Base-by-base conservation (phyloP, 2,329 filamentous ascomycete species). In the Trichoderma gracile region DNA sequence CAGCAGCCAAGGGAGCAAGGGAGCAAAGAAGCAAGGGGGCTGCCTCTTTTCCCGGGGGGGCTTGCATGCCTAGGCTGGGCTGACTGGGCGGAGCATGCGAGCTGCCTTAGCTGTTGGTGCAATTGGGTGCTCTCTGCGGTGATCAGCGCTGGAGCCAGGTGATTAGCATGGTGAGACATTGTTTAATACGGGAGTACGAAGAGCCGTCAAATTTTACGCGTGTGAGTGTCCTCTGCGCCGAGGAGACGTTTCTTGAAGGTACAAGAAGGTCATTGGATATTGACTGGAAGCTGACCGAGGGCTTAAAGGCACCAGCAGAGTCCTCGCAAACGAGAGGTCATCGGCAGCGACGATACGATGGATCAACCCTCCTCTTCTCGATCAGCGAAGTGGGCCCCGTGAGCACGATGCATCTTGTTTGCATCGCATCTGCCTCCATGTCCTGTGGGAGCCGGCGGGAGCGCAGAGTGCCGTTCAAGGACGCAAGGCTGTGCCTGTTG, bases 81-180 rank as follows among this genome's bases (percentile, higher is more conserved):
- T 64, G 62, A 64, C 62, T 58, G 55, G 62, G 62, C 62, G 55
- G 62, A 58, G 62, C 19, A 54, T 42, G 27, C 12, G 23, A 42
- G 58, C 49, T 38, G 42, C 47, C 38, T 54, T 25, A 42, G 30
- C 40, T 53, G 33, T 46, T 61, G 40, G 58, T 25, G 58, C 23
- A 19, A 42, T 58, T 38, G 33, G 33, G 33, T 38, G 33, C 33
- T 9, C 33, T 38, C 33, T 38, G 10, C 33, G 10, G 58, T 49
- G 58, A 64, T 64, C 61, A 64, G 61, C 61, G 61, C 61, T 57
- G 46, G 38, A 64, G 61, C 61, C 61, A 53, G 49, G 58, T 61
- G 58, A 61, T 61, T 61, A 38, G 58, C 30, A 61, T 61, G 58
- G 58, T 61, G 58, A 61, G 58, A 61, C 58, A 61, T 61, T 50